phyloP scores from a whole-genome alignment of 1,139 yeast species.

The Candida glucosophila region DNA sequence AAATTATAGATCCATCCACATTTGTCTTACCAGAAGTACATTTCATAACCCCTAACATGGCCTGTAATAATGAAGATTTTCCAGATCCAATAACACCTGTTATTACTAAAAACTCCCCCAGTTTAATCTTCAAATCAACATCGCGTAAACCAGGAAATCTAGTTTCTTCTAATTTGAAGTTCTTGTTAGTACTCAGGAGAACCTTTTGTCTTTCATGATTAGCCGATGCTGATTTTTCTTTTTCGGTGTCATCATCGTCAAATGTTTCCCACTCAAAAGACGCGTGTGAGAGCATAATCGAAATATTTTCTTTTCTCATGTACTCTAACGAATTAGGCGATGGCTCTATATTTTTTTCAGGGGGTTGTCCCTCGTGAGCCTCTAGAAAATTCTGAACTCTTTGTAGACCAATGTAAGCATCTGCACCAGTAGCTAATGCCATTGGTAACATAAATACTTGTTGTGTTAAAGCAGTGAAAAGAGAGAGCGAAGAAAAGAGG shows the following conservation, averaged over 20 bases:
- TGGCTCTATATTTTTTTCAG: conserved; percentile 11
- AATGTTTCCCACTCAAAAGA: conserved; percentile 33
- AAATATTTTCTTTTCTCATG: conserved; percentile 16
- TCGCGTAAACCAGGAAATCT: conserved; percentile 15
- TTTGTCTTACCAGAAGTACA: conserved; percentile 38
- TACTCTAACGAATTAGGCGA: conserved; percentile 17
- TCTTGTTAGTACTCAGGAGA: no score
- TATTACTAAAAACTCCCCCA: conserved; percentile 59
- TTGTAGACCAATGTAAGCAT: conserved; percentile 50
- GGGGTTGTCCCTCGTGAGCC: conserved; percentile 7
- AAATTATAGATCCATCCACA: conserved; percentile 34
- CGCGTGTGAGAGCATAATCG: conserved; percentile 19
- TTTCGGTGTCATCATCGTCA: conserved; percentile 14
- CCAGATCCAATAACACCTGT: conserved; percentile 71
- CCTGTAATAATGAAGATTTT: conserved; percentile 54
- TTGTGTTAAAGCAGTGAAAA: conserved; percentile 48
- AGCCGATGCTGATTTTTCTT: no score
- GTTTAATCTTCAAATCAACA: conserved; percentile 32
- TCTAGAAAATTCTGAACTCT: conserved; percentile 50
- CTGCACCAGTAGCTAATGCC: conserved; percentile 56
- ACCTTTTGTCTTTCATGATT: no score
- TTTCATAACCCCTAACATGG: conserved; percentile 55
- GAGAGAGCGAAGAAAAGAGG: conserved; percentile 68
- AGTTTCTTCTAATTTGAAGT: conserved; percentile 10
- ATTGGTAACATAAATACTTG: conserved; percentile 56